These are phyloP conservation scores for Trametes polyzona DNA, from an alignment of 1,284 basidiomycete species.

Conservation along the genomic window DNA sequence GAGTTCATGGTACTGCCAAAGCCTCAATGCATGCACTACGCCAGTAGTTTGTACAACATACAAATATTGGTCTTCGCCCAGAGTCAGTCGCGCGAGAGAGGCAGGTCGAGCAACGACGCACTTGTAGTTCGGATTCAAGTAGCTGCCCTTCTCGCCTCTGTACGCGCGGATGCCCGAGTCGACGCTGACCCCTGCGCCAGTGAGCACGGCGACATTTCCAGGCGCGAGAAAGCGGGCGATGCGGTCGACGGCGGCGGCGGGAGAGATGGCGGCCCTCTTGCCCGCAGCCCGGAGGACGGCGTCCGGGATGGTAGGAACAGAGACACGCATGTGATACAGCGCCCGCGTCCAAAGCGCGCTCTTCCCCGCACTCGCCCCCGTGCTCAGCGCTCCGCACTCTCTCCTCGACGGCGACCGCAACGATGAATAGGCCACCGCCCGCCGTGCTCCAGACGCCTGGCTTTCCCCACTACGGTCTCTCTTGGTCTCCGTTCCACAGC, in stretches of 20 bases:
- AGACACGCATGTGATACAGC: constrained; percentile 66
- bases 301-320: constrained; percentile 78
- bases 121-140: constrained; percentile 93
- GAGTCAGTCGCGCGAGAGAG: constrained; percentile 62
- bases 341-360: constrained; percentile 9
- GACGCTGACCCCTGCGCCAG: constrained; percentile 91
- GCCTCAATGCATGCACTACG: background rate
- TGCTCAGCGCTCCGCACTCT: background rate
- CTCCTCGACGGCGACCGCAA: constrained; percentile 25
- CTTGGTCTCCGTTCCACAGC: constrained; percentile 93
- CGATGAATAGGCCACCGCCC: constrained; percentile 54
- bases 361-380: background rate
- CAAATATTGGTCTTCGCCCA: constrained; percentile 30
- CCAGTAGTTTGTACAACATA: constrained; percentile 18
- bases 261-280: constrained; percentile 44
- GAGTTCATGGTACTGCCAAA: constrained; percentile 75
- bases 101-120: constrained; percentile 41
- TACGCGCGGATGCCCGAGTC: constrained; percentile 93
- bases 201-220: constrained; percentile 76
- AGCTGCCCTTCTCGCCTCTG: constrained; percentile 80
- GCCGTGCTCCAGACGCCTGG: constrained; percentile 71
- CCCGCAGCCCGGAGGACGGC: constrained; percentile 49
- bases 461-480: constrained; percentile 87
- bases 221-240: constrained; percentile 68
- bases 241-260: constrained; percentile 62